Conservation (phyloP, 202 grass and related monocot species). For the Zoysia matrella region DNA sequence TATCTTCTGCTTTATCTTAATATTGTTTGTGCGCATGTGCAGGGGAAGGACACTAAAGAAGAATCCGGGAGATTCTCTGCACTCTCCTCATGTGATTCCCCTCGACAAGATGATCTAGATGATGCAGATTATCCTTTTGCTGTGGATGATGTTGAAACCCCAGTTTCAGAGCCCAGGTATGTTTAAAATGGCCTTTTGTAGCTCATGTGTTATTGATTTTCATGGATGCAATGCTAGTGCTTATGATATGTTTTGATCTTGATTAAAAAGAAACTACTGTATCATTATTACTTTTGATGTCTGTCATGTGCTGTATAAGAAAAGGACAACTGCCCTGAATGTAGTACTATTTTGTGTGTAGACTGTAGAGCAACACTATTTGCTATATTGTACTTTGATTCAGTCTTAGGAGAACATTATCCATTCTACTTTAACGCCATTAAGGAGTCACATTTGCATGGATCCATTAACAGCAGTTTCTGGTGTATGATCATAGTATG, state of each 20-base stretch:
- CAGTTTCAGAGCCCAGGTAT: slow-evolving; percentile 78
- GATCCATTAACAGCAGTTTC: slow-evolving; percentile 1
- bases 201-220: slow-evolving; percentile 26
- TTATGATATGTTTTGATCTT: neutral
- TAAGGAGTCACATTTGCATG: neutral
- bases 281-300: neutral
- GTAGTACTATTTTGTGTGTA: neutral
- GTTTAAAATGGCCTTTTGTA: slow-evolving; percentile 28
- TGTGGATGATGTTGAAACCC: slow-evolving; percentile 86
- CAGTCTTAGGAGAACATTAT: neutral
- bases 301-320: no score
- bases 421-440: slow-evolving; percentile 3
- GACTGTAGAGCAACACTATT: neutral
- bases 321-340: neutral
- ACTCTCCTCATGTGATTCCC: slow-evolving; percentile 82
- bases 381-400: neutral
- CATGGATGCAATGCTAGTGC: neutral
- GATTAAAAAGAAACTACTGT: no score
- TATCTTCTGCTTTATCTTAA: slow-evolving; percentile 27
- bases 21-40: slow-evolving; percentile 23
- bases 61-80: slow-evolving; percentile 94
- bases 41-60: slow-evolving; percentile 76
- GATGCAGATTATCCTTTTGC: slow-evolving; percentile 88
- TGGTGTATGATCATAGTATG: slow-evolving; percentile 11
- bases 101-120: slow-evolving; percentile 72